phyloP scores from a whole-genome alignment of 345 rosid genomes.

The Eucalyptus marginata region DNA sequence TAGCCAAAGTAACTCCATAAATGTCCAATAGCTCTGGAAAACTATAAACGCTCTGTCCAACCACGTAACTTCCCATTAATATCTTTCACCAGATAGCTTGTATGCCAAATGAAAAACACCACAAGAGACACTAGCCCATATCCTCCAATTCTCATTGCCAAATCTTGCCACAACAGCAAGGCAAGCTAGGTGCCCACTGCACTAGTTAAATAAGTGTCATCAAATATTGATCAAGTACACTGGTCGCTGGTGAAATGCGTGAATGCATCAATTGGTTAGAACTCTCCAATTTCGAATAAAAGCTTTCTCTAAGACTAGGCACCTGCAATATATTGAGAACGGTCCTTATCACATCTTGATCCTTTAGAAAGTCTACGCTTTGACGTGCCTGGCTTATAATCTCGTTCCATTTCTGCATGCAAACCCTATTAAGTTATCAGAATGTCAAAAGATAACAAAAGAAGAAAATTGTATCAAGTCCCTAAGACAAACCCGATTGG shows the following conservation, averaged over 20 bases:
- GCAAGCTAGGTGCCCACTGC: background rate
- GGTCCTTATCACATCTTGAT: constrained; percentile 76
- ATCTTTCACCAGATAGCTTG: background rate
- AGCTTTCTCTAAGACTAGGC: background rate
- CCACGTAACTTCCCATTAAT: background rate
- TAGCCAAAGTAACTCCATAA: background rate
- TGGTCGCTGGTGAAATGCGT: background rate
- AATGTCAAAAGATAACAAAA: background rate
- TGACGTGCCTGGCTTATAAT: constrained; percentile 93
- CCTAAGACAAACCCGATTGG: constrained; percentile 58
- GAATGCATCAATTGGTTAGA: background rate
- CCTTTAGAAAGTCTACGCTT: constrained; percentile 87
- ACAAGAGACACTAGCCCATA: background rate
- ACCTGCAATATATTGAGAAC: constrained; percentile 97
- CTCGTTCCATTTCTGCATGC: constrained; percentile 89
- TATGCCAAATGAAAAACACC: background rate
- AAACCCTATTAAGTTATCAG: background rate
- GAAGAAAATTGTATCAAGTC: background rate
- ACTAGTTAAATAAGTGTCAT: background rate
- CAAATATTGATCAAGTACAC: background rate
- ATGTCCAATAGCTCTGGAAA: background rate
- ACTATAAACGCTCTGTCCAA: background rate
- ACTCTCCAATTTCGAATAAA: background rate
- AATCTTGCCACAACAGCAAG: background rate
- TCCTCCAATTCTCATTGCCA: background rate